Conservation (phyloP, 2,329 filamentous ascomycete species). For the Dendryphion nanum region DNA sequence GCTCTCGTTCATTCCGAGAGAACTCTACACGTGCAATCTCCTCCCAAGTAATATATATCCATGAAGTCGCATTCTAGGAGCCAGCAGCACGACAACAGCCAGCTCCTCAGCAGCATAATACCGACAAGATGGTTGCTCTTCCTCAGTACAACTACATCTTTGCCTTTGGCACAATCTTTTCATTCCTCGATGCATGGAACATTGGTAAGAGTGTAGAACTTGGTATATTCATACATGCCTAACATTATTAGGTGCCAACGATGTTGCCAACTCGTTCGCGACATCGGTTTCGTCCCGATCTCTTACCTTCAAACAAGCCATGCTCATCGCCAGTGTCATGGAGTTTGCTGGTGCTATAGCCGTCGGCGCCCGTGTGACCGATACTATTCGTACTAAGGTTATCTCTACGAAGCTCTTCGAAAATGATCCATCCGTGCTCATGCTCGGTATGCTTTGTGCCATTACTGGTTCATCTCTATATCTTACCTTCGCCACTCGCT, state of each 20-base stretch:
- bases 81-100: conserved; percentile 4
- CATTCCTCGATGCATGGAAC: conserved; percentile 66
- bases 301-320: conserved; percentile 48
- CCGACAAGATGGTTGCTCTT: conserved; percentile 36
- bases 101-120: conserved; percentile 10
- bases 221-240: background rate
- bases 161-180: conserved; percentile 63
- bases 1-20: background rate
- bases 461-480: conserved; percentile 53
- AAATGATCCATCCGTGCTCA: conserved; percentile 47
- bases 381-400: conserved; percentile 51
- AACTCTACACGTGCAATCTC: background rate
- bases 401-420: conserved; percentile 47
- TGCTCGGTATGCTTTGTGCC: conserved; percentile 57
- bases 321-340: conserved; percentile 45
- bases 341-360: conserved; percentile 47
- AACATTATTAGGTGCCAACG: conserved; percentile 45
- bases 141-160: conserved; percentile 63
- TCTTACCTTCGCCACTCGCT: conserved; percentile 52
- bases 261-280: conserved; percentile 52
- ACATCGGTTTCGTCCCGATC: conserved; percentile 49
- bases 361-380: conserved; percentile 40
- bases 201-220: conserved; percentile 51
- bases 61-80: too few species aligned
- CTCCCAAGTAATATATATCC: background rate